Percentiles rank a stretch among this genome's conserved stretches.
phyloP scores from a whole-genome alignment of 192 early-diverging fungal genomes.

The Backusella luteola region DNA sequence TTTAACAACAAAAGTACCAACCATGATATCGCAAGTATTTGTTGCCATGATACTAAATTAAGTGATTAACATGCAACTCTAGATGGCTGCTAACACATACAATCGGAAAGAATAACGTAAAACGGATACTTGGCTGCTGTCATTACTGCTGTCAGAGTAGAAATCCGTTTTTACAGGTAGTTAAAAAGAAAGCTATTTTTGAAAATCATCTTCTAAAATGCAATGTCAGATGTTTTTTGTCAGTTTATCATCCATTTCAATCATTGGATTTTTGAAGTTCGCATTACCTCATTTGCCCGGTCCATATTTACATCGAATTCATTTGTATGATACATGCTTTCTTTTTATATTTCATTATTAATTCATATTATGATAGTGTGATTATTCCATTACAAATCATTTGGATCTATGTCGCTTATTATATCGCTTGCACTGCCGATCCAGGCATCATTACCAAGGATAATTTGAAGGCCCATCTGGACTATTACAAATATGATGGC shows the following conservation, averaged over 20 bases:
- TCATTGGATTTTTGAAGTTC: conserved; percentile 19
- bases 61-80: background rate
- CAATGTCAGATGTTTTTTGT: conserved; percentile 34
- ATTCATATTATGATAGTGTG: background rate
- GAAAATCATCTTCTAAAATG: no score
- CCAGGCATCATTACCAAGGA: conserved; percentile 44
- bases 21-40: conserved; percentile 18
- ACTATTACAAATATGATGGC: conserved; percentile 44
- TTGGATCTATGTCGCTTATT: conserved; percentile 45
- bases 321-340: conserved; percentile 13
- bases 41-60: background rate
- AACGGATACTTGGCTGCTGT: conserved; percentile 5
- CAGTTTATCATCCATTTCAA: conserved; percentile 23
- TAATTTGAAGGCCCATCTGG: conserved; percentile 39
- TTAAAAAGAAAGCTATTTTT: background rate
- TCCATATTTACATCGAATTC: conserved; percentile 28
- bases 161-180: conserved; percentile 40
- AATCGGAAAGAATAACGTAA: conserved; percentile 11
- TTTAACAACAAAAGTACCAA: conserved; percentile 15
- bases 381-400: conserved; percentile 42
- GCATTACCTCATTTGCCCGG: conserved; percentile 35
- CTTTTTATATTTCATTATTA: background rate
- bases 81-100: background rate
- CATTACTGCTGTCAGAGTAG: conserved; percentile 29
- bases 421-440: conserved; percentile 43